phyloP scores from a whole-genome alignment of 192 early-diverging fungal species.

The Entomortierella beljakovae region DNA sequence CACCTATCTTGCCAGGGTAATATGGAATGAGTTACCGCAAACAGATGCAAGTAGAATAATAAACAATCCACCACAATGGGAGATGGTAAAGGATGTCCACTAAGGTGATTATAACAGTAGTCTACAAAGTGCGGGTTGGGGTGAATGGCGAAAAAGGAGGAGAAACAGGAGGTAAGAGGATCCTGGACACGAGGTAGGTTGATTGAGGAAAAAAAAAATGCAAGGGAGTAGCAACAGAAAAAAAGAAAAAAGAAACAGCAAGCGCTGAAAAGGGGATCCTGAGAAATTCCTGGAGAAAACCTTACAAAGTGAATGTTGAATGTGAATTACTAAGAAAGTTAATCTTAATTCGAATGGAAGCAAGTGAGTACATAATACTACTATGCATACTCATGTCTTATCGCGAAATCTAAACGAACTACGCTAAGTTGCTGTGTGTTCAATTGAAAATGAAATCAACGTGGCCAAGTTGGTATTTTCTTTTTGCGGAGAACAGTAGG shows the following conservation, averaged over 20 bases:
- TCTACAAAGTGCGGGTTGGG: background rate
- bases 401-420: too few relatives aligned
- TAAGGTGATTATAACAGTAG: background rate
- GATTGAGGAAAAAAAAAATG: background rate
- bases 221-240: background rate
- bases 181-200: conserved; percentile 5
- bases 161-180: conserved; percentile 8
- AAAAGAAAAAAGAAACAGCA: background rate
- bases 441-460: too few relatives aligned
- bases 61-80: background rate
- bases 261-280: background rate
- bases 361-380: background rate
- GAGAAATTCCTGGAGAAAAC: background rate
- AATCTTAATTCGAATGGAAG: conserved; percentile 4
- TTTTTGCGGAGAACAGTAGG: too few relatives aligned
- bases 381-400: too few relatives aligned
- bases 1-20: conserved; percentile 6
- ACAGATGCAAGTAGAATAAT: background rate
- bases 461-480: too few relatives aligned
- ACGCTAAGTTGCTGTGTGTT: too few relatives aligned
- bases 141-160: background rate
- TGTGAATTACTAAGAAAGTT: background rate
- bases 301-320: background rate
- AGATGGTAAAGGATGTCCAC: background rate
- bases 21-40: conserved; percentile 2